phyloP scores from a whole-genome alignment of 192 early-diverging fungal genomes.

The Mortierella antarctica region DNA sequence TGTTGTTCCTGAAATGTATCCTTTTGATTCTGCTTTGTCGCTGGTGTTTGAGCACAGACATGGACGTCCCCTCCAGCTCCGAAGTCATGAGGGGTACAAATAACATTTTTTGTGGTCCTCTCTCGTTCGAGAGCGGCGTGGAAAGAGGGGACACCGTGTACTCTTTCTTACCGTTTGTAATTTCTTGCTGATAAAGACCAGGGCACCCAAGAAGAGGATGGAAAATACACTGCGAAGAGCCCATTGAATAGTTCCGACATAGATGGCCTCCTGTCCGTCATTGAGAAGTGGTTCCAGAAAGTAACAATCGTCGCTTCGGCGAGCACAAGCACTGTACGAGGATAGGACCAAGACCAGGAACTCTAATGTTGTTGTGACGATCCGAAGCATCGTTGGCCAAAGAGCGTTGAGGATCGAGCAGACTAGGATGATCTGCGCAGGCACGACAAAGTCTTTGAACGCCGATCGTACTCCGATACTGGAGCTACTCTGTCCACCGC shows the following conservation, averaged over 20 bases:
- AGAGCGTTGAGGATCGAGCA: conserved; percentile 45
- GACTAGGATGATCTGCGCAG: conserved; percentile 46
- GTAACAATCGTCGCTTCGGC: conserved; percentile 39
- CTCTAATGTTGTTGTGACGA: conserved; percentile 24
- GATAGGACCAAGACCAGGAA: conserved; percentile 40
- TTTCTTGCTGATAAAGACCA: conserved; percentile 12
- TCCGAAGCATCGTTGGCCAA: conserved; percentile 37
- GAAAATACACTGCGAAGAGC: conserved; percentile 27
- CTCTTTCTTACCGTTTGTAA: conserved; percentile 25
- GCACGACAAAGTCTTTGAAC: conserved; percentile 50
- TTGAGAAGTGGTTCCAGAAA: conserved; percentile 43
- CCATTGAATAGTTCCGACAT: conserved; percentile 44
- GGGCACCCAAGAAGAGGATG: conserved; percentile 7
- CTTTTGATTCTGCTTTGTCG: too few species aligned
- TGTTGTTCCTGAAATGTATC: too few species aligned
- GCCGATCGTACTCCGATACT: conserved; percentile 49
- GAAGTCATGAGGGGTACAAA: too few species aligned
- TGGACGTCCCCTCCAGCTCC: too few species aligned
- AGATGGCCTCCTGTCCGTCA: conserved; percentile 44
- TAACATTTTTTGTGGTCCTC: too few species aligned
- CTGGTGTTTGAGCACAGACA: too few species aligned
- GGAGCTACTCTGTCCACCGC: conserved; percentile 23
- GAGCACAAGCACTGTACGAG: conserved; percentile 42
- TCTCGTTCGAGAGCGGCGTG: too few species aligned
- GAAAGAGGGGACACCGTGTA: background rate